A percentile compares a stretch with the other conserved stretches of the same genome.
Evolutionary conservation across 148 eudicot genomes (phyloP).

Genomic region (Fallopia convolvulus): DNA sequence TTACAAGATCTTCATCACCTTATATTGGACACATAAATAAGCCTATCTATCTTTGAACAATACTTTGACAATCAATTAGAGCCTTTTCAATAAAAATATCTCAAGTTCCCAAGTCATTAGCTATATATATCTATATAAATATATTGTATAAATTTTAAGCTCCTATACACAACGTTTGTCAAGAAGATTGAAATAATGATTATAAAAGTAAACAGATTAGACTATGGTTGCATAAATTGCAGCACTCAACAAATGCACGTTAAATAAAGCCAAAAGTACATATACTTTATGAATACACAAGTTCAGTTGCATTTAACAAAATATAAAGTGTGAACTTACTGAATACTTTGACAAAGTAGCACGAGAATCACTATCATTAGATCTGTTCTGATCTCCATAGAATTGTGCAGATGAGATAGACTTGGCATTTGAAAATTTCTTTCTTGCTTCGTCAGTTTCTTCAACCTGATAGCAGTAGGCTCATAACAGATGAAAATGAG

Average conservation of each 20-base stretch:
- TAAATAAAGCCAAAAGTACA: background rate
- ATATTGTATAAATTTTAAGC: background rate
- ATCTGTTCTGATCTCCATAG: slow-evolving; percentile 62
- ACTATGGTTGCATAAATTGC: background rate
- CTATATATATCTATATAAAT: background rate
- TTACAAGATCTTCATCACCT: background rate
- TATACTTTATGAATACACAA: background rate
- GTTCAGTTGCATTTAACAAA: background rate
- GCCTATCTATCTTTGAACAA: background rate
- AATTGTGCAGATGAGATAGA: slow-evolving; percentile 89
- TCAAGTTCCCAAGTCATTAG: background rate
- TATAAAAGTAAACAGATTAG: background rate
- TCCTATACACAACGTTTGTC: background rate
- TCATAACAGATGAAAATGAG: background rate
- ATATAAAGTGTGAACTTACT: slow-evolving; percentile 34
- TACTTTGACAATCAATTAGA: background rate
- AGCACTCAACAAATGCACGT: background rate
- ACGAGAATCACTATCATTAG: slow-evolving; percentile 48
- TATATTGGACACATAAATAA: background rate
- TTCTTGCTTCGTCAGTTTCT: slow-evolving; percentile 96
- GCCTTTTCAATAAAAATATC: background rate
- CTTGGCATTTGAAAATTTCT: slow-evolving; percentile 93
- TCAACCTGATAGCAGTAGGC: slow-evolving; percentile 35
- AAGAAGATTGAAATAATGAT: background rate
- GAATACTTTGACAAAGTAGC: slow-evolving; percentile 71